Conservation (phyloP, 2,329 filamentous ascomycete genomes). For the Penicillium olsonii region DNA sequence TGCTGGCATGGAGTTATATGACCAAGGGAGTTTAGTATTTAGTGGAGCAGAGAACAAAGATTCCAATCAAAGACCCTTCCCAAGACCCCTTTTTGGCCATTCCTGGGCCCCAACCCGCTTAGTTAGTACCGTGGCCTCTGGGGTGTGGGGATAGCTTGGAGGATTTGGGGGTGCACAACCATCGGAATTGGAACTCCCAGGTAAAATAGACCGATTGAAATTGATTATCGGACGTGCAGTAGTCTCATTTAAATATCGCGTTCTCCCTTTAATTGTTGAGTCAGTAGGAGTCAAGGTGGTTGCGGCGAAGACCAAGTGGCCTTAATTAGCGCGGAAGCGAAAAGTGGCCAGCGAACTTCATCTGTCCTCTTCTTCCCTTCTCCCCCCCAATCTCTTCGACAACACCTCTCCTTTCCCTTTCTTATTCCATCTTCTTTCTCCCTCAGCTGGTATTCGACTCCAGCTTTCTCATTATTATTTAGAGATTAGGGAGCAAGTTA, state of each 20-base stretch:
- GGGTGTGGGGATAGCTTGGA: conserved; percentile 10
- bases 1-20: conserved; percentile 1
- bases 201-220: background rate
- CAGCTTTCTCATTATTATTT: conserved; percentile 34
- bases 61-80: background rate
- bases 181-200: background rate
- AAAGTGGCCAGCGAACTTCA: conserved; percentile 40
- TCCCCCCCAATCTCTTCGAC: conserved; percentile 26
- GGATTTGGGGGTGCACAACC: background rate
- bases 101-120: background rate
- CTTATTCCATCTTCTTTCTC: conserved; percentile 32
- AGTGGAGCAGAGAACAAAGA: background rate
- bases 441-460: conserved; percentile 36
- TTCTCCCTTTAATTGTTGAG: conserved; percentile 8
- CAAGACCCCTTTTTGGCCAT: background rate
- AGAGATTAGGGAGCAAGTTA: conserved; percentile 36
- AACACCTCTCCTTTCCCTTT: conserved; percentile 24
- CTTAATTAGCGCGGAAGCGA: conserved; percentile 41
- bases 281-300: conserved; percentile 11
- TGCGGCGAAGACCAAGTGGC: conserved; percentile 40
- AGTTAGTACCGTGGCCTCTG: conserved; percentile 14
- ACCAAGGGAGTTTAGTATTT: background rate
- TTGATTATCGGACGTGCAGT: background rate
- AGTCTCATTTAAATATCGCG: background rate
- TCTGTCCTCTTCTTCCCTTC: conserved; percentile 27